A percentile compares a stretch with the other conserved stretches of the same genome.
These are phyloP conservation scores for Zasmidium cellare DNA, from an alignment of 2,329 filamentous ascomycete genomes.

Conservation along the genomic window DNA sequence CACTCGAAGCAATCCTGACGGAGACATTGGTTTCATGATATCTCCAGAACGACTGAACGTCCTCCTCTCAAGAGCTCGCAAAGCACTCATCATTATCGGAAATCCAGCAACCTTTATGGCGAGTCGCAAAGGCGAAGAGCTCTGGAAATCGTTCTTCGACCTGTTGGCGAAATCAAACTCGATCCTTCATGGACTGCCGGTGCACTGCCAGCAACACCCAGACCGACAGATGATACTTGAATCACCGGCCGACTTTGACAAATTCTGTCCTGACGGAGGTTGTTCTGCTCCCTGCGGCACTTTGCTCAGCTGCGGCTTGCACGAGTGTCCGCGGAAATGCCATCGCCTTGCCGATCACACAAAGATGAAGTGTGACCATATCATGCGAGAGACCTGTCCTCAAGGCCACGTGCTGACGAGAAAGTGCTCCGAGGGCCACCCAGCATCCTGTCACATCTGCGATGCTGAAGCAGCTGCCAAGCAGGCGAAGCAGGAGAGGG, in stretches of 20 bases:
- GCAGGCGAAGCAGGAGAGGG: slow-evolving; percentile 46
- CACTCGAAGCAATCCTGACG: slow-evolving; percentile 65
- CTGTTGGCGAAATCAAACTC: slow-evolving; percentile 28
- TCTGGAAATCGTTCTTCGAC: slow-evolving; percentile 23
- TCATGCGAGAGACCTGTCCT: slow-evolving; percentile 51
- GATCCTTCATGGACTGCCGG: slow-evolving; percentile 57
- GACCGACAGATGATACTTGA: slow-evolving; percentile 49
- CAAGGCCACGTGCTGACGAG: slow-evolving; percentile 53
- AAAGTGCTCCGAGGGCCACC: slow-evolving; percentile 46
- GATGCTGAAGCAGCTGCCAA: slow-evolving; percentile 49
- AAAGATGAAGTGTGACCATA: slow-evolving; percentile 48
- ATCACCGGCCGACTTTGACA: slow-evolving; percentile 59
- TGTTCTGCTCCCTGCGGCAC: slow-evolving; percentile 60
- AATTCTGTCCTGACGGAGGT: slow-evolving; percentile 67
- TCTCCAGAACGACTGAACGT: slow-evolving; percentile 70
- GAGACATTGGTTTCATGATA: slow-evolving; percentile 64
- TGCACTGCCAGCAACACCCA: slow-evolving; percentile 62
- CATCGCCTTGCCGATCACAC: slow-evolving; percentile 63
- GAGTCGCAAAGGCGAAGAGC: slow-evolving; percentile 14
- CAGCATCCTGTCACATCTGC: slow-evolving; percentile 53
- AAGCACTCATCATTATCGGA: slow-evolving; percentile 72
- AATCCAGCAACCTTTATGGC: slow-evolving; percentile 46
- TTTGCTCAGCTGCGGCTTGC: slow-evolving; percentile 57
- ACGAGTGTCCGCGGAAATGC: slow-evolving; percentile 61
- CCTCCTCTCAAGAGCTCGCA: slow-evolving; percentile 63